A percentile compares a stretch with the other conserved stretches of the same genome.
phyloP scores from a whole-genome alignment of 192 early-diverging fungal genomes.

The Umbelopsis vinacea region DNA sequence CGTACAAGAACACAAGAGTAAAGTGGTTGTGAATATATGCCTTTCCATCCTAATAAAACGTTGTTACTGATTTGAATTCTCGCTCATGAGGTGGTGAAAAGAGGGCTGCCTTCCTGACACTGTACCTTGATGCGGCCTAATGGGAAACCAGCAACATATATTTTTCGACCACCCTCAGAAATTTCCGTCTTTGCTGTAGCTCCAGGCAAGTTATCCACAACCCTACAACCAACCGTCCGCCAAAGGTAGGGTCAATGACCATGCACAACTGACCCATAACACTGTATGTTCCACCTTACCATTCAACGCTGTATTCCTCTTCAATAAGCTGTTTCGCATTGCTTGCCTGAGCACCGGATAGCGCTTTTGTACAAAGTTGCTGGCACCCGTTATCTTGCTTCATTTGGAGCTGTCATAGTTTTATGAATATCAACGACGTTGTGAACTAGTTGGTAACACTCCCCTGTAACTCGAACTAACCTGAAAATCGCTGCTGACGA shows the following conservation, averaged over 20 bases:
- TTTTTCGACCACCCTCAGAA: conserved; percentile 35
- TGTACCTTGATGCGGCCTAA: conserved; percentile 43
- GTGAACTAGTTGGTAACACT: not conserved
- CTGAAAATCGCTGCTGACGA: conserved; percentile 61
- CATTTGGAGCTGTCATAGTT: conserved; percentile 37
- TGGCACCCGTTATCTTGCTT: conserved; percentile 52
- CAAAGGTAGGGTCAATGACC: not conserved
- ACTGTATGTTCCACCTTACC: conserved; percentile 29
- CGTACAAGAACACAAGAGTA: conserved; percentile 56
- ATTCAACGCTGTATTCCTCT: conserved; percentile 68
- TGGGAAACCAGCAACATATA: conserved; percentile 64
- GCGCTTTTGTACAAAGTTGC: conserved; percentile 55
- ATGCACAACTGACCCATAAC: no score
- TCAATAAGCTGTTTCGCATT: conserved; percentile 54
- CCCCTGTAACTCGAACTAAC: conserved; percentile 12
- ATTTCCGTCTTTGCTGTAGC: conserved; percentile 52
- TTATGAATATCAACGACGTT: not conserved
- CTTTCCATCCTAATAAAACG: conserved; percentile 26
- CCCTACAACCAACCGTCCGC: conserved; percentile 32
- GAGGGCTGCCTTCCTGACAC: not conserved
- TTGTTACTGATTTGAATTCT: not conserved
- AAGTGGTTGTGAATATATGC: conserved; percentile 68
- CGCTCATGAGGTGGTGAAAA: not conserved
- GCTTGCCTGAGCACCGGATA: conserved; percentile 46
- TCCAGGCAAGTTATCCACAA: conserved; percentile 70